Evolutionary conservation across 108 stramenopile genomes (phyloP).

Genomic region (Aurantiochytrium sp.): DNA sequence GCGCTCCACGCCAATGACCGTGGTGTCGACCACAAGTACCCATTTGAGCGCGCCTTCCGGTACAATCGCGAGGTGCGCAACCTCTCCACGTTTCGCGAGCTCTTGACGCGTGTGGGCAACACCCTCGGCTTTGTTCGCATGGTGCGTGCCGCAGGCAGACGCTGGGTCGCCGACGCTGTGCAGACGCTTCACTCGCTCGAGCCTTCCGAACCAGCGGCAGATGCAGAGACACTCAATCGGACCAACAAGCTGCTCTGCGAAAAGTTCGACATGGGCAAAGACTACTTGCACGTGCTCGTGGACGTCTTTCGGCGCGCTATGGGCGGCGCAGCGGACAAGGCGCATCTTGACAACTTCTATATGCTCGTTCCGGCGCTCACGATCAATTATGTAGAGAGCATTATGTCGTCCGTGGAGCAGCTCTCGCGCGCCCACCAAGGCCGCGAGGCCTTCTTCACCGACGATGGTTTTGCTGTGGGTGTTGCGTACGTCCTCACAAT

Average conservation of each 20-base stretch:
- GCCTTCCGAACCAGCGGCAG: background rate
- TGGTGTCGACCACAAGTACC: conserved; percentile 54
- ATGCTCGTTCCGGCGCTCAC: conserved; percentile 61
- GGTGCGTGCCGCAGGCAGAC: conserved; percentile 46
- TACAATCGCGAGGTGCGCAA: conserved; percentile 57
- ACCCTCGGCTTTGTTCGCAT: conserved; percentile 60
- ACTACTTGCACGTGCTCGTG: conserved; percentile 56
- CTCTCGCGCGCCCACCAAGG: conserved; percentile 59
- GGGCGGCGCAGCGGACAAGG: background rate
- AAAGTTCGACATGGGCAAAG: conserved; percentile 36
- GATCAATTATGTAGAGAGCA: conserved; percentile 56
- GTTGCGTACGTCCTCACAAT: conserved; percentile 57
- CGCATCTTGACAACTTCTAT: conserved; percentile 53
- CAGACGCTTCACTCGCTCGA: conserved; percentile 43
- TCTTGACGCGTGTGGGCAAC: conserved; percentile 66
- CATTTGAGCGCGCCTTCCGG: conserved; percentile 50
- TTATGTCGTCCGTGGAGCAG: conserved; percentile 56
- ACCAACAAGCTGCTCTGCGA: background rate
- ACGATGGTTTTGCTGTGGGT: conserved; percentile 71
- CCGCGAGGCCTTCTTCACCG: conserved; percentile 63
- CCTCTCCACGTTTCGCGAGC: conserved; percentile 49
- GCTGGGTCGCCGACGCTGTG: conserved; percentile 34
- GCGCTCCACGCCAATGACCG: conserved; percentile 41
- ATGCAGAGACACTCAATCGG: no score
- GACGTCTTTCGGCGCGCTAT: conserved; percentile 53